phyloP scores from a whole-genome alignment of 306 rosid species.

The Inga oerstediana region DNA sequence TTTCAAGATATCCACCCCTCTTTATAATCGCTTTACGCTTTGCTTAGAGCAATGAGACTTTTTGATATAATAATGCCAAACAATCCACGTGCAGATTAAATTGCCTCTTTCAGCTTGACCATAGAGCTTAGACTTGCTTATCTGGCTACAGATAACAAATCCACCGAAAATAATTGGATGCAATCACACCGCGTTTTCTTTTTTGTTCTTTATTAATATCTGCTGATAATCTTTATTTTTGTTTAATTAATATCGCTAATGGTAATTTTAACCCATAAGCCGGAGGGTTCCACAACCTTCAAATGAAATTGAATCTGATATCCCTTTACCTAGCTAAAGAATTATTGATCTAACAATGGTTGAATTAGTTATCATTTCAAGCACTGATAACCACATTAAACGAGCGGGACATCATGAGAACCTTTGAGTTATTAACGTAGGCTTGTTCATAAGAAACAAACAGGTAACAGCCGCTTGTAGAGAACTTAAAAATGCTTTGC shows the following conservation, averaged over 20 bases:
- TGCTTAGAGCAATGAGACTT: too few species aligned
- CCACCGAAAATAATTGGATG: too few species aligned
- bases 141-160: too few species aligned
- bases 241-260: neutral
- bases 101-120: too few species aligned
- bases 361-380: neutral
- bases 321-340: neutral
- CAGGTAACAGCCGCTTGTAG: neutral
- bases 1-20: neutral
- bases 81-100: too few species aligned
- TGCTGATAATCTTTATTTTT: neutral
- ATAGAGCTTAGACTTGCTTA: too few species aligned
- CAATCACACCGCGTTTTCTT: neutral
- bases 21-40: neutral
- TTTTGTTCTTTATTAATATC: too few species aligned
- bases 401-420: neutral
- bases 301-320: neutral
- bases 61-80: too few species aligned
- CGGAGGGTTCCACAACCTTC: neutral
- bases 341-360: neutral
- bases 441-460: neutral
- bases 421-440: neutral
- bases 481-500: neutral
- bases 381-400: neutral
- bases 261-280: neutral